Conservation (phyloP, 768 basidiomycete species). For the Candolleomyces eurysporus region DNA sequence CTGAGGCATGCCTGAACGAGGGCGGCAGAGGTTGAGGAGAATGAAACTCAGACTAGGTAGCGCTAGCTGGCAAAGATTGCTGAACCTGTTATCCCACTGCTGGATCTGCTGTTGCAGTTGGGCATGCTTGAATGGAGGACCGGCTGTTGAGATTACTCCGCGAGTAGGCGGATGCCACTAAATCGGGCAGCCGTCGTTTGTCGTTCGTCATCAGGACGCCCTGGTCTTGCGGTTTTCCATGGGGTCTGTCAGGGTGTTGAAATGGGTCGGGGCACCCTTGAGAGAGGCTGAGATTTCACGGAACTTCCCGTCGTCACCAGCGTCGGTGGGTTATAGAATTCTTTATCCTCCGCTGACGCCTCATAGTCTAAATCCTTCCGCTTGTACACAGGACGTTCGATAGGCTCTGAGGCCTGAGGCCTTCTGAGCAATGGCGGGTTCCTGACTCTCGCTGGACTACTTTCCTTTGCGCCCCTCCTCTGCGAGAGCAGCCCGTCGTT, state of each 20-base stretch:
- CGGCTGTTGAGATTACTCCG: too few relatives aligned
- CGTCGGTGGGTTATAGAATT: slow-evolving; percentile 14
- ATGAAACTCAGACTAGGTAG: slow-evolving; percentile 16
- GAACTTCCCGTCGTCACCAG: slow-evolving; percentile 12
- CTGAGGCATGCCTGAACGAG: slow-evolving; percentile 16
- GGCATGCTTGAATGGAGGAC: too few relatives aligned
- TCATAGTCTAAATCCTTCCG: background rate
- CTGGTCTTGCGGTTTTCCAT: too few relatives aligned
- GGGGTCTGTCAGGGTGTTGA: too few relatives aligned
- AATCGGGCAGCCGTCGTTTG: too few relatives aligned
- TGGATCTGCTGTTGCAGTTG: slow-evolving; percentile 16
- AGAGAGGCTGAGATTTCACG: slow-evolving; percentile 2
- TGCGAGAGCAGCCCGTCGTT: background rate
- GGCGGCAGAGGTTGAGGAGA: slow-evolving; percentile 19
- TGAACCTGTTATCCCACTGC: too few relatives aligned
- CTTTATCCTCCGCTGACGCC: slow-evolving; percentile 5
- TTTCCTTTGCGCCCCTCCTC: background rate
- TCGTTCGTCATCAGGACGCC: too few relatives aligned
- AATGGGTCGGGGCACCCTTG: slow-evolving; percentile 36
- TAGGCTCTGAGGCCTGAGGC: too few relatives aligned
- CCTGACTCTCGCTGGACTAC: background rate
- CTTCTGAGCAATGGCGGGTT: too few relatives aligned
- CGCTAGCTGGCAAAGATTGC: background rate
- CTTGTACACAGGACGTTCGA: background rate
- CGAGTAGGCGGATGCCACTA: too few relatives aligned